phyloP scores from a whole-genome alignment of 2,329 filamentous ascomycete genomes.

The Tolypocladium amazonense region DNA sequence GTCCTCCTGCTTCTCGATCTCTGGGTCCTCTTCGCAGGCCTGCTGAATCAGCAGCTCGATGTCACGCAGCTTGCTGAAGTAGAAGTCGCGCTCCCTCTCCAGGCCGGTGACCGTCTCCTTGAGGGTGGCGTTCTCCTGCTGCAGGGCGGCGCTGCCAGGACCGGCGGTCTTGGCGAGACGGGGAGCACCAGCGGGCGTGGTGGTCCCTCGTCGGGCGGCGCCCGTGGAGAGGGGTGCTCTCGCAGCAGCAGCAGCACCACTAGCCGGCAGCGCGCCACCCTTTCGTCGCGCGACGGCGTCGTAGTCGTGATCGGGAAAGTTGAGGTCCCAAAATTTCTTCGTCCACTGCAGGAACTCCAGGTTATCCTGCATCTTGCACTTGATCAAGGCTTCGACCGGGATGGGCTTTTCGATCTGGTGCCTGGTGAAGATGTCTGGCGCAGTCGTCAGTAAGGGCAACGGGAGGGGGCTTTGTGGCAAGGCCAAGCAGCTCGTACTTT shows the following conservation, averaged over 20 bases:
- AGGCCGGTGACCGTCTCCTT: slow-evolving; percentile 94
- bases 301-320: slow-evolving; percentile 95
- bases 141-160: slow-evolving; percentile 59
- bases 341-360: slow-evolving; percentile 97
- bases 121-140: slow-evolving; percentile 75
- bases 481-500: slow-evolving; percentile 55
- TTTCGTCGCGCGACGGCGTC: slow-evolving; percentile 81
- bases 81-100: slow-evolving; percentile 95
- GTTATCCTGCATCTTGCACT: slow-evolving; percentile 99
- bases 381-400: slow-evolving; percentile 78
- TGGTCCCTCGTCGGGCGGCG: slow-evolving; percentile 44
- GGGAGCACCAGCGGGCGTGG: slow-evolving; percentile 43
- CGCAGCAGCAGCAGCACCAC: slow-evolving; percentile 30
- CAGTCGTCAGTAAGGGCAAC: slow-evolving; percentile 3
- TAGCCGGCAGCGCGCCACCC: slow-evolving; percentile 52
- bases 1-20: slow-evolving; percentile 88
- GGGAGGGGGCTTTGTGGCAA: background rate
- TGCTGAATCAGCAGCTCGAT: slow-evolving; percentile 93
- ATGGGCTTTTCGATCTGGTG: slow-evolving; percentile 85
- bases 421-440: slow-evolving; percentile 66
- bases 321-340: slow-evolving; percentile 95
- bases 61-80: slow-evolving; percentile 96
- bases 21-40: slow-evolving; percentile 82
- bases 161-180: slow-evolving; percentile 37
- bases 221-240: slow-evolving; percentile 39